Conservation (phyloP, 495 filamentous ascomycete genomes). For the Tuber magnatum region DNA sequence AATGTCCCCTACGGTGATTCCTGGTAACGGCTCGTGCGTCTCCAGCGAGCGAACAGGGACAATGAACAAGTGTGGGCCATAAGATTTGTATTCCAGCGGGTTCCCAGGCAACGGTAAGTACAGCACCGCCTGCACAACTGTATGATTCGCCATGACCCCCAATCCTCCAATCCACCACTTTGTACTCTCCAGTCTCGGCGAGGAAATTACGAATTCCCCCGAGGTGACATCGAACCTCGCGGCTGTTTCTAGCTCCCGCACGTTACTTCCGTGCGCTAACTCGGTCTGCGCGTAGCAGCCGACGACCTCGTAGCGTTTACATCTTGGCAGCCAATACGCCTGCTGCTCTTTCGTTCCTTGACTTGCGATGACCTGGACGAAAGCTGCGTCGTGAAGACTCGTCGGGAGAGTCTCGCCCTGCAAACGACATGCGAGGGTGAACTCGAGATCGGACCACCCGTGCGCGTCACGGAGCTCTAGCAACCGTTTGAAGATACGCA, state of each 20-base stretch:
- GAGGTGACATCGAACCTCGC: constrained; percentile 62
- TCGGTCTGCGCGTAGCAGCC: constrained; percentile 76
- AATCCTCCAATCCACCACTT: constrained; percentile 78
- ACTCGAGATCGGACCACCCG: constrained; percentile 59
- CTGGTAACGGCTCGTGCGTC: constrained; percentile 63
- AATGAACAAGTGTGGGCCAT: constrained; percentile 68
- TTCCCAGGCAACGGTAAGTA: constrained; percentile 21
- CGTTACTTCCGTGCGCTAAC: constrained; percentile 66
- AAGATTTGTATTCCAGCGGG: constrained; percentile 47
- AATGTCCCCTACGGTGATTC: constrained; percentile 65
- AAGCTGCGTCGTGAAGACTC: constrained; percentile 61
- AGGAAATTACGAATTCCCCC: constrained; percentile 63
- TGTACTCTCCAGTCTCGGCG: constrained; percentile 47
- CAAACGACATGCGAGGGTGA: constrained; percentile 52
- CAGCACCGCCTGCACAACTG: constrained; percentile 59
- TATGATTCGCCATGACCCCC: constrained; percentile 60
- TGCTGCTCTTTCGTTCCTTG: constrained; percentile 65
- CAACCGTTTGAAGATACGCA: constrained; percentile 50
- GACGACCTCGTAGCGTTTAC: constrained; percentile 58
- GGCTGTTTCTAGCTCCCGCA: constrained; percentile 65
- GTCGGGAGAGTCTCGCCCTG: constrained; percentile 63
- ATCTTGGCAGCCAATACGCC: constrained; percentile 58
- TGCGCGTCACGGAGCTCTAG: constrained; percentile 56
- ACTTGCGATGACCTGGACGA: constrained; percentile 60
- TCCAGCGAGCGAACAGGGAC: constrained; percentile 64